Percentiles rank a stretch among this genome's conserved stretches.
phyloP scores from a whole-genome alignment of 495 filamentous ascomycete genomes.

The Astrothelium macrocarpum region DNA sequence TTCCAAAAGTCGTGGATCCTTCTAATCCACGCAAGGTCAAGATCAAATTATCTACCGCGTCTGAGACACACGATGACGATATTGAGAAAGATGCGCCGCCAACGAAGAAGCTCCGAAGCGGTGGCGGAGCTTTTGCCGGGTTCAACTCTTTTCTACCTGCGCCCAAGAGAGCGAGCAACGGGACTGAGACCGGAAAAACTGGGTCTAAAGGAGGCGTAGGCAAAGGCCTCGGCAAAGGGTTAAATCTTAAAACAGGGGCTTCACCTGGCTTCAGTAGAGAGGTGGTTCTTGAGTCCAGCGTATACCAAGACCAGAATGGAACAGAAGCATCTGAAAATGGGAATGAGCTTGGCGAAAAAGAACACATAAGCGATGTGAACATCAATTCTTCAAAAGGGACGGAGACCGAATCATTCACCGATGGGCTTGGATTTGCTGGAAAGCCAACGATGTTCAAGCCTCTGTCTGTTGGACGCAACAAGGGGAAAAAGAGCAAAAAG shows the following conservation, averaged over 20 bases:
- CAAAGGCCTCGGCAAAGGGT: constrained; percentile 35
- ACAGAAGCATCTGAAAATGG: constrained; percentile 9
- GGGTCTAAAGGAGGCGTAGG: constrained; percentile 32
- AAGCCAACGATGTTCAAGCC: constrained; percentile 84
- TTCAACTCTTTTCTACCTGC: constrained; percentile 85
- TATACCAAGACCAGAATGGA: constrained; percentile 16
- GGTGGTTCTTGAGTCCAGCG: constrained; percentile 16
- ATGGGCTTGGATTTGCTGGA: constrained; percentile 58
- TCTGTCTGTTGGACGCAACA: constrained; percentile 63
- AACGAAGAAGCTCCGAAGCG: constrained; percentile 56
- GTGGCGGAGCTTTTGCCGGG: constrained; percentile 53
- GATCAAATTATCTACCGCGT: constrained; percentile 57
- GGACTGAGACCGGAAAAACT: constrained; percentile 33
- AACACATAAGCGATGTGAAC: not conserved
- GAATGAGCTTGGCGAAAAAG: constrained; percentile 12
- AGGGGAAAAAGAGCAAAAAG: constrained; percentile 45
- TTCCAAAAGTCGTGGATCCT: constrained; percentile 69
- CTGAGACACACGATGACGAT: constrained; percentile 28
- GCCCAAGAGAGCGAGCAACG: constrained; percentile 52
- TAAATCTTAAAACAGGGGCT: constrained; percentile 71
- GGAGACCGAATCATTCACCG: constrained; percentile 34
- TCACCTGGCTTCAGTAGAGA: constrained; percentile 66
- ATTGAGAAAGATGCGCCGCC: constrained; percentile 49
- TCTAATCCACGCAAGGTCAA: constrained; percentile 73
- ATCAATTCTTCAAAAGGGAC: not conserved